Percentiles rank a stretch among this genome's conserved stretches.
These are phyloP conservation scores for Nannizzia gypsea DNA, from an alignment of 2,329 filamentous ascomycete species.

Conservation along the genomic window DNA sequence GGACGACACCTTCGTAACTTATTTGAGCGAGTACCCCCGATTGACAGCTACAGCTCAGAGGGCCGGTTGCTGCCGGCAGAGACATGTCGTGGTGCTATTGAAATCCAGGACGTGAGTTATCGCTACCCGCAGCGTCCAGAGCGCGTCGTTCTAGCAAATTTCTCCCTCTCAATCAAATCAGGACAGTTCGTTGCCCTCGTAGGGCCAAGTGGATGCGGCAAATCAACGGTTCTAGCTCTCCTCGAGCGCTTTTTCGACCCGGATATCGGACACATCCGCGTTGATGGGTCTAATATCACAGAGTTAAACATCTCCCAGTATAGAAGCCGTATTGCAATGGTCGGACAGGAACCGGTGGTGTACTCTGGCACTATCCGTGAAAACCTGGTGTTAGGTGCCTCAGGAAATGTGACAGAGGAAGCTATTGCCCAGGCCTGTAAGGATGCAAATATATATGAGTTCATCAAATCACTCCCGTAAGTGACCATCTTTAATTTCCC, in stretches of 20 bases:
- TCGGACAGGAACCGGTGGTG: slow-evolving; percentile 84
- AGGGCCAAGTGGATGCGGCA: slow-evolving; percentile 86
- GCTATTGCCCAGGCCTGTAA: slow-evolving; percentile 65
- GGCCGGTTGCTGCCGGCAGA: slow-evolving; percentile 34
- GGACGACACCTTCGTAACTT: slow-evolving; percentile 76
- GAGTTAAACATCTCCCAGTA: slow-evolving; percentile 75
- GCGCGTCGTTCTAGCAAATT: slow-evolving; percentile 76
- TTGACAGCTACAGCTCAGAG: background rate
- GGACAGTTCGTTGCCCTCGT: slow-evolving; percentile 58
- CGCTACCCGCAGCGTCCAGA: slow-evolving; percentile 82
- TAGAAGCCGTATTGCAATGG: slow-evolving; percentile 68
- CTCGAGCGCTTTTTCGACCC: slow-evolving; percentile 93
- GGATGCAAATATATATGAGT: slow-evolving; percentile 82
- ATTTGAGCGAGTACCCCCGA: slow-evolving; percentile 51
- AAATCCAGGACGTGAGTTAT: slow-evolving; percentile 89
- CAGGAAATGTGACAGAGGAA: slow-evolving; percentile 58
- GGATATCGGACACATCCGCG: slow-evolving; percentile 60
- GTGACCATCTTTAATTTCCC: slow-evolving; percentile 18
- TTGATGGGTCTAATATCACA: slow-evolving; percentile 77
- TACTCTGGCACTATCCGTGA: slow-evolving; percentile 87
- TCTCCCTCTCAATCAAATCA: slow-evolving; percentile 46
- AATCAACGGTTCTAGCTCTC: slow-evolving; percentile 82
- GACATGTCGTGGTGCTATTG: slow-evolving; percentile 62
- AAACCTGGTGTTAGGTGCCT: slow-evolving; percentile 71
- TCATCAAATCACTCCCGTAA: slow-evolving; percentile 66